Conservation (phyloP, 164 flowering plant species). For the Vitis cinerea region DNA sequence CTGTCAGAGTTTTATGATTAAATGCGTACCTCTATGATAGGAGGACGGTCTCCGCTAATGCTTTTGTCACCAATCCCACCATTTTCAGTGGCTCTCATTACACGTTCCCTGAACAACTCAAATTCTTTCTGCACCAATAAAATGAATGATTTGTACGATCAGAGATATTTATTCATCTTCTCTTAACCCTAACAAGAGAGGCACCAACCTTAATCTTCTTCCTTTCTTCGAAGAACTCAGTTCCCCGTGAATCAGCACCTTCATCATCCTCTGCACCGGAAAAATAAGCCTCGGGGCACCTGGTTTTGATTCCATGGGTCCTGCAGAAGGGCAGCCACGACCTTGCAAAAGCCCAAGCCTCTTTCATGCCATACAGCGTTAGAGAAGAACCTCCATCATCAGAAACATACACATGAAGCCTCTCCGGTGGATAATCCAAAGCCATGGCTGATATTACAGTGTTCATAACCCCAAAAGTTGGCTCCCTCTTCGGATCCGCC, state of each 20-base stretch:
- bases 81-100: slow-evolving; percentile 13
- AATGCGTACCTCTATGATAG: slow-evolving; percentile 23
- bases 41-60: slow-evolving; percentile 14
- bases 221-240: slow-evolving; percentile 21
- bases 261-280: slow-evolving; percentile 6
- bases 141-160: too few relatives aligned
- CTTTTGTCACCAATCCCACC: not conserved
- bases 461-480: slow-evolving; percentile 58
- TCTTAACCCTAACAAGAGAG: not conserved
- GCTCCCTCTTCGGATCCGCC: slow-evolving; percentile 60
- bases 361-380: slow-evolving; percentile 38
- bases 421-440: slow-evolving; percentile 60
- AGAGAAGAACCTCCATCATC: slow-evolving; percentile 62
- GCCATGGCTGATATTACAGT: slow-evolving; percentile 72
- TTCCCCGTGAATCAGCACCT: not conserved
- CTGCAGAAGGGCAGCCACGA: slow-evolving; percentile 66
- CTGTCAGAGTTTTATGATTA: not conserved
- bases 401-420: slow-evolving; percentile 62
- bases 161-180: not conserved
- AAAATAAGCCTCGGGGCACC: slow-evolving; percentile 60
- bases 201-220: slow-evolving; percentile 31
- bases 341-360: slow-evolving; percentile 45
- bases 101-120: slow-evolving; percentile 22
- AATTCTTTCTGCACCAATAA: slow-evolving; percentile 29
- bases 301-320: slow-evolving; percentile 32